Evolutionary conservation across 164 flowering plant species (phyloP).

Genomic region (Umbellularia californica): DNA sequence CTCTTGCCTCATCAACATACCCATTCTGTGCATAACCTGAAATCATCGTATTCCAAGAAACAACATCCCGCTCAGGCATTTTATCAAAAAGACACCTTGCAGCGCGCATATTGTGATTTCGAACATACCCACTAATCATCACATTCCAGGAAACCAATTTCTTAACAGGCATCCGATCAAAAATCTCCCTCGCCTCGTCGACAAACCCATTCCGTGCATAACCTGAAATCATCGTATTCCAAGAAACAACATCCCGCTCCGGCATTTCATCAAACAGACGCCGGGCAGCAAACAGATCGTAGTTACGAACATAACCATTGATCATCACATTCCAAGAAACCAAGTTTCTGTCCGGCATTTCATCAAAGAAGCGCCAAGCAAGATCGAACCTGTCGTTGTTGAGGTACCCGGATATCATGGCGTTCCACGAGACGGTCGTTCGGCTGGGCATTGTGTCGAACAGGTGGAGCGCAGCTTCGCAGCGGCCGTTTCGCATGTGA

Average conservation of each 20-base stretch:
- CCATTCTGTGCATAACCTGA: slow-evolving; percentile 81
- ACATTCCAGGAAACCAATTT: slow-evolving; percentile 80
- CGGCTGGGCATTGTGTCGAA: slow-evolving; percentile 39
- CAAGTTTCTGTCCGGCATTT: slow-evolving; percentile 52
- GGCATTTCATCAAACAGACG: slow-evolving; percentile 58
- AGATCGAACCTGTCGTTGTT: slow-evolving; percentile 26
- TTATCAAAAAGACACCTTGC: slow-evolving; percentile 62
- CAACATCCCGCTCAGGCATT: slow-evolving; percentile 75
- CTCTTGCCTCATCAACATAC: slow-evolving; percentile 60
- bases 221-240: slow-evolving; percentile 81
- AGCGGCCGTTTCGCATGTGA: not conserved
- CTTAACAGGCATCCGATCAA: slow-evolving; percentile 59
- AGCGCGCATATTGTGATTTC: slow-evolving; percentile 36
- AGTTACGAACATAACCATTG: slow-evolving; percentile 57
- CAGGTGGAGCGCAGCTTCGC: slow-evolving; percentile 25
- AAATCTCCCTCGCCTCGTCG: slow-evolving; percentile 47
- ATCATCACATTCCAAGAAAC: slow-evolving; percentile 90
- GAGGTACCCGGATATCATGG: slow-evolving; percentile 45
- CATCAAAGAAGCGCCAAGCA: slow-evolving; percentile 33
- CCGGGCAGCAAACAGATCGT: slow-evolving; percentile 47
- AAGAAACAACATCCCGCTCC: slow-evolving; percentile 48
- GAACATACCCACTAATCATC: slow-evolving; percentile 60
- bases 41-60: slow-evolving; percentile 79
- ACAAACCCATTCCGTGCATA: slow-evolving; percentile 42
- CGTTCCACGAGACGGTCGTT: slow-evolving; percentile 52